Evolutionary conservation across 2,329 filamentous ascomycete genomes (phyloP), one percentile per base, ranked within the genome.

Genomic region (Stemphylium vesicarium): DNA sequence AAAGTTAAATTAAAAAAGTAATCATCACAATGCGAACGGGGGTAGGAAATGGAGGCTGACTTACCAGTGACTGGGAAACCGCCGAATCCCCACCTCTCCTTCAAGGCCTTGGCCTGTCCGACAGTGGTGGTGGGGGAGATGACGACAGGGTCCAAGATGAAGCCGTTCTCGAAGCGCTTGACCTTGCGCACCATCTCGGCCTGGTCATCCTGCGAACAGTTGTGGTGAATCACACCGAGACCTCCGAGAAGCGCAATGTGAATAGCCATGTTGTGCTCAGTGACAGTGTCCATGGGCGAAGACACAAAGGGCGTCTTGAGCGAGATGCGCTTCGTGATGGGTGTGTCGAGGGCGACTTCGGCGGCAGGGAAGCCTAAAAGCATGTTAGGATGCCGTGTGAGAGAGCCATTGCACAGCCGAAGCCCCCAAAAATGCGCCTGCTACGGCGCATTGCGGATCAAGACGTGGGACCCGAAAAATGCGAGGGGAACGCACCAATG

Each of bases 161-260:
- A 99, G 68, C 95, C 95, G 81, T 99, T 99, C 82, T 99, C 95
- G 79, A 92, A 99, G 73, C 95, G 87, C 89, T 99, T 99, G 70
- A 99, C 95, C 83, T 97, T 98, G 78, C 92, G 87, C 66, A 99
- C 91, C 95, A 99, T 99, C 82, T 96, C 93, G 64, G 95, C 95
- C 82, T 99, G 95, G 51, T 91, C 91, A 24, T 98, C 92, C 26
- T 93, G 86, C n/a, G 93, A 95, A 85, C 95, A 99, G 84, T 99
- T 99, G 86, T 99, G 95, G 84, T 99, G 95, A 67, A 99, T 96
- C 68, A 99, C 92, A 80, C 95, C 91, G 15, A 96, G 83, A 71
- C 91, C 91, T 69, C 91, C 91, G 74, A 95, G 89, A 29, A 95
- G 84, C 47, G 91, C 91, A 85, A 96, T 96, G 81, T 97, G 91